Percentiles rank a stretch among this genome's conserved stretches.
Evolutionary conservation across 352 stramenopile species (phyloP).

Genomic region (Peronospora tabacina): DNA sequence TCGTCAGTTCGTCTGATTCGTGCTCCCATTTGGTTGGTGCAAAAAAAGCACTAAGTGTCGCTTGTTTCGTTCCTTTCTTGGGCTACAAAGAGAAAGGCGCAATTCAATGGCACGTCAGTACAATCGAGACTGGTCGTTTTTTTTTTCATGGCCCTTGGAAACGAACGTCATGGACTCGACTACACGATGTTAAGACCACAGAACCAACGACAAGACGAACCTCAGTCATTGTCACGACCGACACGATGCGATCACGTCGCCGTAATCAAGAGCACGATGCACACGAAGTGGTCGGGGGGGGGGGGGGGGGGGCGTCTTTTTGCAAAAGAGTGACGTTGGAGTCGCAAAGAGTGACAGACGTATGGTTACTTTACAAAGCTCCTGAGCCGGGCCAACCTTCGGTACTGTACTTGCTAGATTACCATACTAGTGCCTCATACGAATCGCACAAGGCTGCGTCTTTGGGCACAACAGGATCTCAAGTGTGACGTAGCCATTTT

Average conservation of each 20-base stretch:
- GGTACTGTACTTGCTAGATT: too few relatives aligned
- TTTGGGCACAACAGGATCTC: too few relatives aligned
- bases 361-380: too few relatives aligned
- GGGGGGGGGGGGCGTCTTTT: too few relatives aligned
- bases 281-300: too few relatives aligned
- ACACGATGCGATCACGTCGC: neutral
- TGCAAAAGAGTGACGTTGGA: too few relatives aligned
- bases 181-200: neutral
- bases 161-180: neutral
- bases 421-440: too few relatives aligned
- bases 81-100: slow-evolving; percentile 16
- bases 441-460: too few relatives aligned
- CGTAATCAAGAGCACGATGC: too few relatives aligned
- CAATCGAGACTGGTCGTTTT: neutral
- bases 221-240: slow-evolving; percentile 16
- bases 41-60: slow-evolving; percentile 74
- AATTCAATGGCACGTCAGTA: slow-evolving; percentile 9
- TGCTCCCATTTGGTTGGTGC: slow-evolving; percentile 37
- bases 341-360: too few relatives aligned
- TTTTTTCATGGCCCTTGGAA: neutral
- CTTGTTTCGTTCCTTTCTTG: slow-evolving; percentile 54
- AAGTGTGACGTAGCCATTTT: too few relatives aligned
- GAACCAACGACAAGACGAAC: slow-evolving; percentile 5
- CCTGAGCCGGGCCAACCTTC: too few relatives aligned
- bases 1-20: slow-evolving; percentile 11